Evolutionary conservation across 768 basidiomycete species (phyloP), one percentile per base, ranked within the genome.

Genomic region (Agaricus sinodeliciosus): DNA sequence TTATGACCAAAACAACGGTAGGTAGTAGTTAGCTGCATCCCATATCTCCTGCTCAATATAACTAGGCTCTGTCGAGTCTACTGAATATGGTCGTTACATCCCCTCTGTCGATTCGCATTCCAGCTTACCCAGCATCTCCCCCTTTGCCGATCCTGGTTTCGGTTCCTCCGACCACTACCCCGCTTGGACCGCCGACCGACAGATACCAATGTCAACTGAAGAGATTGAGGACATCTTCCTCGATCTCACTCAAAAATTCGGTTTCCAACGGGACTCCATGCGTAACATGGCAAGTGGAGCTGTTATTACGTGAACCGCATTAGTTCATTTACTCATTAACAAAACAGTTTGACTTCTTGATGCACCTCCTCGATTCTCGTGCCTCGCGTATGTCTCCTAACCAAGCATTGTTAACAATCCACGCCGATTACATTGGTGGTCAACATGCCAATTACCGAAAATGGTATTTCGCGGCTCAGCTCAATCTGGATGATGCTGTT

Each of bases 391-490:
- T 98, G 95, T 82, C 90, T 7, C 94, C 96, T 9, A 89, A 89
- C 65, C 94, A 97, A 63, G 96, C 96, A 2, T 80, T 99, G 43
- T 78, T 96, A 57, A 98, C 96, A 35, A 79, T 99, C 19, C 96
- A 99, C 66, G 95, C 95, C 49, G 95, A 99, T 69, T 99, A 98
- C 70, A 97, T 99, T 56, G 96, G 96, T 52, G 96, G 96, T 43
- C 90, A 93, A 64, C 90, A 98, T 65, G 96, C 96, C 60, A 98
- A 98, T 74, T 98, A 98, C 69, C 89, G 96, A 67, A 97, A 98
- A 70, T 98, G 96, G 96, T 99, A 99, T 67, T 99, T 98, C 67
- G 96, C 96, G 35, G 94, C 95, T 11, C 96, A 99, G 67, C 88
- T 99, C 67, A 95, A 98, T 67, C 87, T 99, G 53, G 96, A 99